These are phyloP conservation scores for Nannizziopsis barbatae DNA, from an alignment of 2,329 filamentous ascomycete genomes.

Conservation along the genomic window DNA sequence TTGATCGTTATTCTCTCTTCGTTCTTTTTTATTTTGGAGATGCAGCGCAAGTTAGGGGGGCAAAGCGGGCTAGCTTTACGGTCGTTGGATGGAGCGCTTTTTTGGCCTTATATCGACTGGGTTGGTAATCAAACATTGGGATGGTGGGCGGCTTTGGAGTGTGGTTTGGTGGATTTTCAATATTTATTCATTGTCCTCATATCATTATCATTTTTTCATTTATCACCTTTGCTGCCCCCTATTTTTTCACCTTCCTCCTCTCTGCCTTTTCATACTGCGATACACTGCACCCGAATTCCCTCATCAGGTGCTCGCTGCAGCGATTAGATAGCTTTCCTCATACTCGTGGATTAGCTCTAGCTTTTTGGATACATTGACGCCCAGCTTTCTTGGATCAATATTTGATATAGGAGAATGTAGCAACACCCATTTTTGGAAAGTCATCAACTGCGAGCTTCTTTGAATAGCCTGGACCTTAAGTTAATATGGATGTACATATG, in stretches of 20 bases:
- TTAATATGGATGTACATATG: too few relatives aligned
- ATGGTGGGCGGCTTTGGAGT: conserved; percentile 16
- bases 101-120: conserved; percentile 16
- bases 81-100: conserved; percentile 16
- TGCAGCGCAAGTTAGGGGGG: conserved; percentile 9
- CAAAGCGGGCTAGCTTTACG: conserved; percentile 16
- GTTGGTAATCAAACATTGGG: conserved; percentile 14
- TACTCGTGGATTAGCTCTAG: too few relatives aligned
- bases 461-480: too few relatives aligned
- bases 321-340: too few relatives aligned
- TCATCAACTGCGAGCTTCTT: too few relatives aligned
- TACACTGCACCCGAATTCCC: too few relatives aligned
- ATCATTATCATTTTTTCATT: neutral
- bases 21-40: conserved; percentile 9
- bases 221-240: conserved; percentile 1
- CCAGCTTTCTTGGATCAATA: too few relatives aligned
- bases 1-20: conserved; percentile 20
- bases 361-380: too few relatives aligned
- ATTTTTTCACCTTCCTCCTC: neutral
- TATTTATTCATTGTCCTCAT: conserved; percentile 1
- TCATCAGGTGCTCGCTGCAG: too few relatives aligned
- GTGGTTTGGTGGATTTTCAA: conserved; percentile 15
- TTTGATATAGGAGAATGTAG: too few relatives aligned
- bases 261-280: neutral
- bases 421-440: too few relatives aligned